Evolutionary conservation across 371 early-diverging fungal genomes (phyloP).

Genomic region (Batkoa obscura): DNA sequence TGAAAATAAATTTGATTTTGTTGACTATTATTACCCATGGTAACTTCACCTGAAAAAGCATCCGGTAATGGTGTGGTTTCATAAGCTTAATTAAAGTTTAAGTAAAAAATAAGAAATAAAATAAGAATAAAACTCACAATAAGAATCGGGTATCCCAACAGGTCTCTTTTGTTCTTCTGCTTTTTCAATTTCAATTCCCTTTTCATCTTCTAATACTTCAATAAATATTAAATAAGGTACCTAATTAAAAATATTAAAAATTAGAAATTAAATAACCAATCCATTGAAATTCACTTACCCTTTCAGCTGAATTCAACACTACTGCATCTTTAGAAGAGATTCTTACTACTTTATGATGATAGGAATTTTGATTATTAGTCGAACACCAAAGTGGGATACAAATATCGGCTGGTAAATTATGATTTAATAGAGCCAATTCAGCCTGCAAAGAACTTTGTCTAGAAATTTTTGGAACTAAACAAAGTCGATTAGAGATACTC

Average conservation of each 20-base stretch:
- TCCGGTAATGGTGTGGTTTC: slow-evolving; percentile 3
- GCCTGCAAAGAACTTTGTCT: slow-evolving; percentile 44
- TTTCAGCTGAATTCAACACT: slow-evolving; percentile 92
- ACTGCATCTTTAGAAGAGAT: slow-evolving; percentile 80
- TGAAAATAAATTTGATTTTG: slow-evolving; percentile 17
- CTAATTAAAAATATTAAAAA: slow-evolving; percentile 16
- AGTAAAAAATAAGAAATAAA: too few relatives aligned
- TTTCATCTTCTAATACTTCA: slow-evolving; percentile 63
- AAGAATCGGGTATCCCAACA: slow-evolving; percentile 4
- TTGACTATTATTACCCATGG: not conserved
- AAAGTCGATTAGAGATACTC: slow-evolving; percentile 63
- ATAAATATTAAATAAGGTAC: slow-evolving; percentile 74
- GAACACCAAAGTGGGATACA: slow-evolving; percentile 87
- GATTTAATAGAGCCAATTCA: slow-evolving; percentile 85
- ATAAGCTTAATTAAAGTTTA: too few relatives aligned
- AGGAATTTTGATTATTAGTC: slow-evolving; percentile 28
- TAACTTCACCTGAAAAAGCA: slow-evolving; percentile 9
- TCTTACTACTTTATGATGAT: slow-evolving; percentile 73
- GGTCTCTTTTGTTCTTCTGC: slow-evolving; percentile 12
- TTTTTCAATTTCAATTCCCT: slow-evolving; percentile 16
- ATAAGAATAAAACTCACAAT: too few relatives aligned
- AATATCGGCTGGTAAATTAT: slow-evolving; percentile 77
- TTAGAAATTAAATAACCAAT: too few relatives aligned
- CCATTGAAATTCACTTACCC: slow-evolving; percentile 26
- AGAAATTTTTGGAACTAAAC: slow-evolving; percentile 18